Percentiles rank a stretch among this genome's conserved stretches.
Conservation (phyloP, 768 basidiomycete genomes). For the Xerocomus brunneocitrinus region DNA sequence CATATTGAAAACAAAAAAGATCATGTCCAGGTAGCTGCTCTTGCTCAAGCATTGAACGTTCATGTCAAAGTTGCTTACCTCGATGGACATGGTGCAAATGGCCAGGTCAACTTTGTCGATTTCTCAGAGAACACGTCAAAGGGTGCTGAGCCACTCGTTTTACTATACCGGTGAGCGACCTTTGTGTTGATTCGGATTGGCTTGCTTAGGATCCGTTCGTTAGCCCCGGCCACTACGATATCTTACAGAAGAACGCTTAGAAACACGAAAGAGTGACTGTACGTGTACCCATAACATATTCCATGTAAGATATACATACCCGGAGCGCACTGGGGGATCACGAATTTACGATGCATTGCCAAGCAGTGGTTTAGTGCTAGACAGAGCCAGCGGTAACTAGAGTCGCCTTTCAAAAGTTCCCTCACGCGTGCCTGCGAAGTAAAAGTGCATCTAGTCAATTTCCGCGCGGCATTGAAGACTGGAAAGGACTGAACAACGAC, state of each 20-base stretch:
- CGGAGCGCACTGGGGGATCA: not conserved
- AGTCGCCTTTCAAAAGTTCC: no score
- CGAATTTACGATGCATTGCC: not conserved
- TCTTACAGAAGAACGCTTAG: constrained; percentile 30
- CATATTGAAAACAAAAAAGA: constrained; percentile 38
- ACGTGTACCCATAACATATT: not conserved
- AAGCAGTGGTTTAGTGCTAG: not conserved
- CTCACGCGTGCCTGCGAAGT: no score
- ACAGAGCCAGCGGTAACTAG: not conserved
- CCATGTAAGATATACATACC: constrained; percentile 14
- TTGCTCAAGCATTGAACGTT: constrained; percentile 61
- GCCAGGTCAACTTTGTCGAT: constrained; percentile 61
- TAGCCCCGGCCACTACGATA: constrained; percentile 89
- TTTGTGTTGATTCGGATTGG: not conserved
- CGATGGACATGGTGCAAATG: constrained; percentile 52
- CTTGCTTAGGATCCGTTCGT: not conserved
- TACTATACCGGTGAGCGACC: constrained; percentile 67
- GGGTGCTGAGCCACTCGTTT: constrained; percentile 48
- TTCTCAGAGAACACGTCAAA: constrained; percentile 49
- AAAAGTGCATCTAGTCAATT: no score
- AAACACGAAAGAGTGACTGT: not conserved
- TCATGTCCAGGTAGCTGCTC: constrained; percentile 76
- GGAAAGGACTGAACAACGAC: no score
- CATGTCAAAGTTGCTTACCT: constrained; percentile 78
- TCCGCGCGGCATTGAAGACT: no score